Percentiles rank a stretch among this genome's conserved stretches.
These are phyloP conservation scores for Acanthamoeba lenticulata DNA, from an alignment of 208 protist genomes.

Conservation along the genomic window DNA sequence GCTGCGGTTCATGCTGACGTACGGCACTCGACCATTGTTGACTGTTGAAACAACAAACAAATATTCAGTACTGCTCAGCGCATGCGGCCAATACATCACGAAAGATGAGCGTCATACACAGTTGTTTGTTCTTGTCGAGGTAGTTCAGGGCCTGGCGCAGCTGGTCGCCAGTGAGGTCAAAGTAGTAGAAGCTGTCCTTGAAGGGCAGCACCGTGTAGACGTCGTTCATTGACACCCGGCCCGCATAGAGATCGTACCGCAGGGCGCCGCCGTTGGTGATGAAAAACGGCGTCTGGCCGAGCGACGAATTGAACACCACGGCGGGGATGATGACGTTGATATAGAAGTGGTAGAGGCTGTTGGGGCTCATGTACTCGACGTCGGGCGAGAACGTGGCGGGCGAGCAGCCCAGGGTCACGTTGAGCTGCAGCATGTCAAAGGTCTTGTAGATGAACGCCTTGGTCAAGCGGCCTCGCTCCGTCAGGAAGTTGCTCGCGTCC, in stretches of 20 bases:
- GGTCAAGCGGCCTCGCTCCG: not conserved
- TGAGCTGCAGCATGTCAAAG: conserved; percentile 48
- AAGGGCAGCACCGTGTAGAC: conserved; percentile 61
- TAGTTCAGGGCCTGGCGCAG: not conserved
- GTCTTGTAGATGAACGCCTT: conserved; percentile 22
- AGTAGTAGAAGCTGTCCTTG: conserved; percentile 39
- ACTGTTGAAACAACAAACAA: conserved; percentile 5
- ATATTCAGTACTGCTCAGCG: not conserved
- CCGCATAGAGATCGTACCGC: not conserved
- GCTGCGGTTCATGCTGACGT: not conserved
- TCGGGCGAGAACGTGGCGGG: not conserved
- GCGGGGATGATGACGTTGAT: conserved; percentile 40
- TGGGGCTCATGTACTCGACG: not conserved
- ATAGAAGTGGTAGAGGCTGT: conserved; percentile 55
- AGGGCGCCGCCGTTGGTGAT: conserved; percentile 45
- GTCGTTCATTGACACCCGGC: conserved; percentile 37
- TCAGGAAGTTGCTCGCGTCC: not conserved
- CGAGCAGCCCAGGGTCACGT: conserved; percentile 49
- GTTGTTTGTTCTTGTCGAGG: not conserved
- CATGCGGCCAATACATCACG: not conserved
- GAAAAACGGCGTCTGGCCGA: conserved; percentile 20
- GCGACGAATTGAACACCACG: conserved; percentile 41
- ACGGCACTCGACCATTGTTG: not conserved
- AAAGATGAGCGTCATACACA: not conserved
- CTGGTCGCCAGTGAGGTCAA: not conserved